Conservation (phyloP, 1,284 basidiomycete genomes). For the Sporisorium scitamineum region DNA sequence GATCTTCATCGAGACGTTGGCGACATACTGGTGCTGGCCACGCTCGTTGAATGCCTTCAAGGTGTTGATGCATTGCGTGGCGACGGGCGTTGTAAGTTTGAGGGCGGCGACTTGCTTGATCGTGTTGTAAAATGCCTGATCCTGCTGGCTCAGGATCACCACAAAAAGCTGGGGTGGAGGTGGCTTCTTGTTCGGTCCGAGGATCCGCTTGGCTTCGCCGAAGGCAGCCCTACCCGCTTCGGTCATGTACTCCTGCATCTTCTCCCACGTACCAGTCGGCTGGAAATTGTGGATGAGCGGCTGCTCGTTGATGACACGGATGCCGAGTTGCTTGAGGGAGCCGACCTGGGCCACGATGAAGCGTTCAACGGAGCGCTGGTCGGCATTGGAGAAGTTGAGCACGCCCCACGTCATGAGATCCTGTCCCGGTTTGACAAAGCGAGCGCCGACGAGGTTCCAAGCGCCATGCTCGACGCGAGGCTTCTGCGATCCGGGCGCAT, state of each 20-base stretch:
- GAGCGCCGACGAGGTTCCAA: conserved; percentile 54
- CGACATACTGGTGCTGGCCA: conserved; percentile 71
- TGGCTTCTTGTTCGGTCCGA: conserved; percentile 5
- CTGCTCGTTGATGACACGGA: conserved; percentile 21
- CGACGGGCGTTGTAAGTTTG: conserved; percentile 66
- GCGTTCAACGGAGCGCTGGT: conserved; percentile 10
- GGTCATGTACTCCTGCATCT: conserved; percentile 15
- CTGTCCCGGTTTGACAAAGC: conserved; percentile 33
- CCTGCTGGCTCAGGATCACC: conserved; percentile 45
- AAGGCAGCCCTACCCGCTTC: conserved; percentile 23
- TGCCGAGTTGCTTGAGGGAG: conserved; percentile 26
- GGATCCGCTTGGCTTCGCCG: conserved; percentile 11
- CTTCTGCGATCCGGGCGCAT: conserved; percentile 52
- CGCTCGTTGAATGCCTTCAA: conserved; percentile 53
- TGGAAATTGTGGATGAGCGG: conserved; percentile 14
- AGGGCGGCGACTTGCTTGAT: conserved; percentile 70
- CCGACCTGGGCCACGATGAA: conserved; percentile 29
- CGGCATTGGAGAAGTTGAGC: conserved; percentile 42
- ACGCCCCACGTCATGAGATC: conserved; percentile 48
- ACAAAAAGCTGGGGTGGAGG: conserved; percentile 54
- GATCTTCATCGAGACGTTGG: conserved; percentile 68
- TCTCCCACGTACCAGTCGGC: conserved; percentile 7
- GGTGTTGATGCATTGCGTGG: conserved; percentile 64
- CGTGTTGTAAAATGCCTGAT: conserved; percentile 69
- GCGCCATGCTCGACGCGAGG: conserved; percentile 67